Evolutionary conservation across 2,329 filamentous ascomycete genomes (phyloP), one percentile per base, ranked within the genome.

Genomic region (Calonectria fujianensis): DNA sequence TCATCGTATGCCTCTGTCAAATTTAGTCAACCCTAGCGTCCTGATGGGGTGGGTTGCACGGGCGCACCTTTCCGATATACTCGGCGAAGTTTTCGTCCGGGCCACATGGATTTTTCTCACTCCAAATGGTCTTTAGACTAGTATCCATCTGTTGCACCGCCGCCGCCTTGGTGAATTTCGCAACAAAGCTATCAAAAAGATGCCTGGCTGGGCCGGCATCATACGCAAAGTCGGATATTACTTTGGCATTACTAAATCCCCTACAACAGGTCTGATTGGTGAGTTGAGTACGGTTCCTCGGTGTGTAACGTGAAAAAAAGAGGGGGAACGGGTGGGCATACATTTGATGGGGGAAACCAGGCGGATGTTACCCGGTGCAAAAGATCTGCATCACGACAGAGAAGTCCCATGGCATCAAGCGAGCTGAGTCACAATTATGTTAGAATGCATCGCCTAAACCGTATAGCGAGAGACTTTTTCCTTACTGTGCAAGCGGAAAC

Each of bases 31-130:
- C 39, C 13, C 27, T 29, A 8, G 18, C 16, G 24, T 24, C 29
- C 8, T 11, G 52, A n/a, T 31, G 13, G 16, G 3, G 35, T 27
- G n/a, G 0, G 13, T 24, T 39, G 3, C 16, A 16, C 18, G n/a
- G 6, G 2, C 35, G 35, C 57, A 63, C 57, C 35, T 63, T 63
- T 18, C 57, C 57, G n/a, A 63, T 41, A n/a, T 41, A 63, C 57
- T 63, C 57, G 16, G 35, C 24, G 2, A 41, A 7, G 24, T 39
- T 37, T 29, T 63, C 24, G 9, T 27, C 35, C 1, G 16, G 13
- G 2, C 57, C 35, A 18, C 13, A 29, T 20, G 35, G 57, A 29
- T 63, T 41, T 20, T 41, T 41, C 14, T 63, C 57, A 6, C 13
- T 63, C 57, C 37, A 63, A 6, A 31, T 27, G 10, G 57, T 7